Evolutionary conservation across 805 yeast species (phyloP).

Genomic region (Zygosaccharomyces gambellarensis): DNA sequence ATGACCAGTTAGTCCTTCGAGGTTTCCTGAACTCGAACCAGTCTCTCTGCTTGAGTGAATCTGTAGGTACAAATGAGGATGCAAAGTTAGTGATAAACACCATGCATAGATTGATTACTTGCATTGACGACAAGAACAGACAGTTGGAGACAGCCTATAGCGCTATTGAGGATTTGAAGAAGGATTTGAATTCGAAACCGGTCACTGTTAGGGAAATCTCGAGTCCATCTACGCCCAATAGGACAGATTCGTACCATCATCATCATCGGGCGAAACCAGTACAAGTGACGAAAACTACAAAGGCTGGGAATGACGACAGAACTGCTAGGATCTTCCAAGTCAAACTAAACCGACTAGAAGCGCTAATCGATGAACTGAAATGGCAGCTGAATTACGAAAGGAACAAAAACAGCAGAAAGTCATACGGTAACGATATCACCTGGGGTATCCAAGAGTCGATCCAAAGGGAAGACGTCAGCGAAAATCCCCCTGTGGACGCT

Average conservation of each 20-base stretch:
- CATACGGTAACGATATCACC: not conserved
- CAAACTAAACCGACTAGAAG: conserved; percentile 12
- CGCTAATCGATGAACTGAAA: conserved; percentile 14
- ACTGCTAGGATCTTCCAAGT: conserved; percentile 11
- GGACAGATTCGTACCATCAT: not conserved
- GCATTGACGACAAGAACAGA: conserved; percentile 13
- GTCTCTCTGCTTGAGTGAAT: conserved; percentile 4
- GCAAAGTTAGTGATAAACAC: conserved; percentile 20
- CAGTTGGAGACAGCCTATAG: conserved; percentile 10
- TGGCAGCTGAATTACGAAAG: conserved; percentile 7
- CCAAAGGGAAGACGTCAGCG: not conserved
- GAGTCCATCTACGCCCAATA: not conserved
- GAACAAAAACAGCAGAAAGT: conserved; percentile 3
- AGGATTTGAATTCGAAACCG: not conserved
- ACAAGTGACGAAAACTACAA: not conserved
- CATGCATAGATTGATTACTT: conserved; percentile 19
- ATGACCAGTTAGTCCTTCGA: conserved; percentile 17
- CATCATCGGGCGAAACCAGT: not conserved
- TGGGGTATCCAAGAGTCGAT: conserved; percentile 2
- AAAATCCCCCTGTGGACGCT: not conserved
- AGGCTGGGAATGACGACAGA: not conserved
- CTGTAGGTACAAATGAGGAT: conserved; percentile 15
- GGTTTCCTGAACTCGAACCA: conserved; percentile 15
- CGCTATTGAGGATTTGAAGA: not conserved
- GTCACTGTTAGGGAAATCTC: not conserved